A percentile compares a stretch with the other conserved stretches of the same genome.
phyloP scores from a whole-genome alignment of 768 basidiomycete species.

The Rhodotorula paludigena region DNA sequence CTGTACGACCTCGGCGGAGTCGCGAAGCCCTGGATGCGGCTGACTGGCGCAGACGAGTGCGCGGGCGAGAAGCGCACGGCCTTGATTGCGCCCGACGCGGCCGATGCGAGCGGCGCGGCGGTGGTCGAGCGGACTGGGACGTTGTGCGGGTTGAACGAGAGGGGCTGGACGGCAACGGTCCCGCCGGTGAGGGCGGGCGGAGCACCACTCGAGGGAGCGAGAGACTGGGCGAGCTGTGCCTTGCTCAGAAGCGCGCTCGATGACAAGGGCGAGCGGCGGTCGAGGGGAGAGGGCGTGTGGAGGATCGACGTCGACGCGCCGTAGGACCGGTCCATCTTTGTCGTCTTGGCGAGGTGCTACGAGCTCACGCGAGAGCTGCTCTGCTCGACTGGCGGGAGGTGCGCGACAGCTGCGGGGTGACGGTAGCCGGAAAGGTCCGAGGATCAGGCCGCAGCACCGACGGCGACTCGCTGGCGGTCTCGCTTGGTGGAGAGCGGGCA shows the following conservation, averaged over 20 bases:
- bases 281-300: conserved; percentile 23
- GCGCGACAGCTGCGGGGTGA: neutral
- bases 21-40: conserved; percentile 19
- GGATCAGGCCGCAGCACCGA: no score
- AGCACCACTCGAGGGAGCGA: neutral
- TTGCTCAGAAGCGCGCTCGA: conserved; percentile 5
- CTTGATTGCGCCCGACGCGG: conserved; percentile 4
- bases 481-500: neutral
- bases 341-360: neutral
- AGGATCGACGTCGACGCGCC: conserved; percentile 21
- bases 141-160: conserved; percentile 7
- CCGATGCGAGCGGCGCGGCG: neutral
- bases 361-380: no score
- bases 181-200: neutral
- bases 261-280: conserved; percentile 17
- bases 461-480: no score
- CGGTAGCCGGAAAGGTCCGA: no score
- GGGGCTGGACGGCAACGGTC: conserved; percentile 17
- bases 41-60: conserved; percentile 22
- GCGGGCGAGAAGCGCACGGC: conserved; percentile 33
- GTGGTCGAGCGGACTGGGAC: conserved; percentile 4
- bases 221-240: conserved; percentile 25
- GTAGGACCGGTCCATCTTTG: conserved; percentile 20
- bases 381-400: no score
- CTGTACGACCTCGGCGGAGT: conserved; percentile 9